Conservation (phyloP, 2,329 filamentous ascomycete species). For the Torrubiellomyces zombiae region DNA sequence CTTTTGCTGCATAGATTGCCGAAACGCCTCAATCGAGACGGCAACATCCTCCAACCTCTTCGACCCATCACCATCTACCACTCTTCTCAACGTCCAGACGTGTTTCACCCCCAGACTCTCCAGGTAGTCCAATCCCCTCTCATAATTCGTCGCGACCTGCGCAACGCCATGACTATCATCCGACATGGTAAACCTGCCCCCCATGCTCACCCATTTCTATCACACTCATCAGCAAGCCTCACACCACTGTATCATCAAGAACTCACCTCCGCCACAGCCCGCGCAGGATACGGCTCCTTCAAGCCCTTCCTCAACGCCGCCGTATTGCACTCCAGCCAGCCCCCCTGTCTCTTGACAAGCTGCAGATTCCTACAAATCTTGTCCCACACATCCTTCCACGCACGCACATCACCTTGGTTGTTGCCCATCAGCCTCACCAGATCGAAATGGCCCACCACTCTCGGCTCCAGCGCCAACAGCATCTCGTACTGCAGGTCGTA, state of each 20-base stretch:
- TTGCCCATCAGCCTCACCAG: conserved; percentile 68
- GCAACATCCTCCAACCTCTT: conserved; percentile 23
- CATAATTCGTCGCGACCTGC: conserved; percentile 79
- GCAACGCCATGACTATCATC: conserved; percentile 86
- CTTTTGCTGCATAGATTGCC: too few relatives aligned
- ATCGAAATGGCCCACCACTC: conserved; percentile 86
- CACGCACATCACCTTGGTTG: conserved; percentile 44
- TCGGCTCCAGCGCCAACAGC: conserved; percentile 54
- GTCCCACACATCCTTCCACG: conserved; percentile 52
- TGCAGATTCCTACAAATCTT: conserved; percentile 58
- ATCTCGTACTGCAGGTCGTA: conserved; percentile 79
- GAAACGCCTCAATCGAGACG: conserved; percentile 25
- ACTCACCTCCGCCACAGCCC: conserved; percentile 57
- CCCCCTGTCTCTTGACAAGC: conserved; percentile 55
- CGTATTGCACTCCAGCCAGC: conserved; percentile 79
- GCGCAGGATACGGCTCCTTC: conserved; percentile 73
- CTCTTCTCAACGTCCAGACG: conserved; percentile 39
- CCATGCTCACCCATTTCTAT: conserved; percentile 55
- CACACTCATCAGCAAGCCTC: conserved; percentile 3
- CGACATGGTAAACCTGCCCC: conserved; percentile 74
- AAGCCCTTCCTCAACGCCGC: conserved; percentile 79
- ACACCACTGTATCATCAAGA: neutral
- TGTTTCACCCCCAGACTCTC: conserved; percentile 45
- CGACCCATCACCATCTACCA: conserved; percentile 13
- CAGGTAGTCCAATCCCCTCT: conserved; percentile 52